Conservation (phyloP, 2,329 filamentous ascomycete species). For the Chaetomiaceae sp. region DNA sequence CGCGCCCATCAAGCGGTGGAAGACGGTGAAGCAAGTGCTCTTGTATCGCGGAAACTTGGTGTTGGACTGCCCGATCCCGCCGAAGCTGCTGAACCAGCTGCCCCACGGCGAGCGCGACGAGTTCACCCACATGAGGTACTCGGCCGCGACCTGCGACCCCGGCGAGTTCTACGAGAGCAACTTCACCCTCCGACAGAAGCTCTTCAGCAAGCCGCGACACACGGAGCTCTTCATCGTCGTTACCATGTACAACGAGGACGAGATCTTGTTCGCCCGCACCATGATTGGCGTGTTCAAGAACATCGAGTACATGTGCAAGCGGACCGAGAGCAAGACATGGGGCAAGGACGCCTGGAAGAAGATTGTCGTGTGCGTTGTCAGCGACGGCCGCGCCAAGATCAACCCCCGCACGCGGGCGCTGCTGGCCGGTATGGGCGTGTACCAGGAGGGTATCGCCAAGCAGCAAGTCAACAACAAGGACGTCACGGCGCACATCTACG, state of each 20-base stretch:
- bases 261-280: slow-evolving; percentile 88
- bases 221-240: slow-evolving; percentile 95
- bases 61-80: slow-evolving; percentile 91
- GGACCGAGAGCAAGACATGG: slow-evolving; percentile 93
- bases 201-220: slow-evolving; percentile 87
- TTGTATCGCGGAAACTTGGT: slow-evolving; percentile 95
- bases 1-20: slow-evolving; percentile 76
- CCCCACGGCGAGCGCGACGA: slow-evolving; percentile 90
- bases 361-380: slow-evolving; percentile 96
- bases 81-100: slow-evolving; percentile 77
- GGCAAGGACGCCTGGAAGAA: slow-evolving; percentile 99
- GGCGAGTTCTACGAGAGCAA: slow-evolving; percentile 80
- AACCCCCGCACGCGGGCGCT: slow-evolving; percentile 86
- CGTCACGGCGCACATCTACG: slow-evolving; percentile 96
- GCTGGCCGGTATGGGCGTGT: slow-evolving; percentile 88
- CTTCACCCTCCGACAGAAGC: slow-evolving; percentile 83
- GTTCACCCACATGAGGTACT: slow-evolving; percentile 87
- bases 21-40: slow-evolving; percentile 98
- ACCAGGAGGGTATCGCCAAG: slow-evolving; percentile 97
- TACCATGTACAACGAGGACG: slow-evolving; percentile 99
- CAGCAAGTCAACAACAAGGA: slow-evolving; percentile 96
- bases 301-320: slow-evolving; percentile 94
- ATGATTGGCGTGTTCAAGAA: slow-evolving; percentile 99
- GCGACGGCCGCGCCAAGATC: slow-evolving; percentile 94
- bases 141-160: slow-evolving; percentile 90